Conservation (phyloP, 148 eudicot genomes). For the Chenopodium album region DNA sequence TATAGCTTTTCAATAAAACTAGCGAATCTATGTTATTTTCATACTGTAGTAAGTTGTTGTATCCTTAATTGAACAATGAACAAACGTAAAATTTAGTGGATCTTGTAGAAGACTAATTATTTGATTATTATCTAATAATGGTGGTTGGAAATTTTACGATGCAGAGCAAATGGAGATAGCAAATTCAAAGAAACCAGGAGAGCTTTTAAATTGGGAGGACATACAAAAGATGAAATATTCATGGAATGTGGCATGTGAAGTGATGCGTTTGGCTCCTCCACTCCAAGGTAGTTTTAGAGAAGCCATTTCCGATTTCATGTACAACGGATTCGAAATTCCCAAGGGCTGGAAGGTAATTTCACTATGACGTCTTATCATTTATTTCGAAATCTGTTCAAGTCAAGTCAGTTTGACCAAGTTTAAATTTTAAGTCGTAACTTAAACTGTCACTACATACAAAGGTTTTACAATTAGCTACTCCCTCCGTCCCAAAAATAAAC, state of each 20-base stretch:
- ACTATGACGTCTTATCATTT: too few species aligned
- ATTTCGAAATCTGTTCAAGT: too few species aligned
- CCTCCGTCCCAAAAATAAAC: too few species aligned
- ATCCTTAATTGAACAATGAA: too few species aligned
- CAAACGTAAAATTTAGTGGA: too few species aligned
- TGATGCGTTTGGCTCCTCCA: constrained; percentile 37
- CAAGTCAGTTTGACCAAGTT: too few species aligned
- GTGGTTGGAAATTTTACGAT: neutral
- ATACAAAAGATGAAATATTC: constrained; percentile 37
- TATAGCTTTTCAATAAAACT: too few species aligned
- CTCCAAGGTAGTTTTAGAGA: constrained; percentile 32
- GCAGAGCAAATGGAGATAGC: constrained; percentile 44
- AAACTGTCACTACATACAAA: too few species aligned
- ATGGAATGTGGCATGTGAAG: constrained; percentile 38
- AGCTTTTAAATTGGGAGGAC: constrained; percentile 34
- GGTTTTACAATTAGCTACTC: too few species aligned
- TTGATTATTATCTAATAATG: neutral
- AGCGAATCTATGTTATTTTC: too few species aligned
- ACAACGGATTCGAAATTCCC: constrained; percentile 33
- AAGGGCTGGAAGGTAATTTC: constrained; percentile 37
- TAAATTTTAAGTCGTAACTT: too few species aligned
- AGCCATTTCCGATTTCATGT: constrained; percentile 32
- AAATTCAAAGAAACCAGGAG: constrained; percentile 23
- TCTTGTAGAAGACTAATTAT: neutral
- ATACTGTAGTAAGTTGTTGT: too few species aligned